Evolutionary conservation across 208 protist genomes (phyloP).

Genomic region (Phytomonas sp.): DNA sequence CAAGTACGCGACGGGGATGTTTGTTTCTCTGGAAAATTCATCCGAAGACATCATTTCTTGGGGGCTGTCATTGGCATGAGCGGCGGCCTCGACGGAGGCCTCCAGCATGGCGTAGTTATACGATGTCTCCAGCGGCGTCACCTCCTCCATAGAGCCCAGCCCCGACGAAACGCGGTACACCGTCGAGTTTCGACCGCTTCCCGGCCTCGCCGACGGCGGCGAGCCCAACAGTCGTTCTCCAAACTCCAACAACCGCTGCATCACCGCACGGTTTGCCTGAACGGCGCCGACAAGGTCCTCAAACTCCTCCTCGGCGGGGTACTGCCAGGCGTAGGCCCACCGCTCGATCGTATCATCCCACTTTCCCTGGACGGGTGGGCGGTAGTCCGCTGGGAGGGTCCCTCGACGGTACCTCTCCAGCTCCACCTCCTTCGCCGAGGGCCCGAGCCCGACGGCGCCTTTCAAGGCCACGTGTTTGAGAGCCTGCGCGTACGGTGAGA

Average conservation of each 20-base stretch:
- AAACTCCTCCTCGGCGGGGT: slow-evolving; percentile 72
- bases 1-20: slow-evolving; percentile 77
- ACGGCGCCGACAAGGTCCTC: slow-evolving; percentile 44
- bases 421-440: slow-evolving; percentile 76
- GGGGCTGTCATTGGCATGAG: neutral
- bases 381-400: slow-evolving; percentile 73
- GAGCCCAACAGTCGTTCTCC: slow-evolving; percentile 38
- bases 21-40: slow-evolving; percentile 37
- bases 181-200: slow-evolving; percentile 32
- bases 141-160: neutral
- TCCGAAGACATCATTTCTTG: slow-evolving; percentile 23
- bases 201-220: slow-evolving; percentile 31
- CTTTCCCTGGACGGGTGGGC: slow-evolving; percentile 71
- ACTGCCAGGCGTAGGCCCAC: slow-evolving; percentile 89
- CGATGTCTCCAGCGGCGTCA: slow-evolving; percentile 7
- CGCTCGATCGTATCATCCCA: slow-evolving; percentile 90
- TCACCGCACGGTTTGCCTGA: slow-evolving; percentile 36
- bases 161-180: slow-evolving; percentile 20
- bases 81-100: slow-evolving; percentile 13
- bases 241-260: slow-evolving; percentile 61
- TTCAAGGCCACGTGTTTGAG: slow-evolving; percentile 78
- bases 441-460: slow-evolving; percentile 63
- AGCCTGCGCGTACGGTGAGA: slow-evolving; percentile 85
- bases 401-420: slow-evolving; percentile 71
- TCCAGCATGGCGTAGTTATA: slow-evolving; percentile 44